These are phyloP conservation scores for Eryngium alpinum DNA, from an alignment of 140 eudicot genomes.

Conservation along the genomic window DNA sequence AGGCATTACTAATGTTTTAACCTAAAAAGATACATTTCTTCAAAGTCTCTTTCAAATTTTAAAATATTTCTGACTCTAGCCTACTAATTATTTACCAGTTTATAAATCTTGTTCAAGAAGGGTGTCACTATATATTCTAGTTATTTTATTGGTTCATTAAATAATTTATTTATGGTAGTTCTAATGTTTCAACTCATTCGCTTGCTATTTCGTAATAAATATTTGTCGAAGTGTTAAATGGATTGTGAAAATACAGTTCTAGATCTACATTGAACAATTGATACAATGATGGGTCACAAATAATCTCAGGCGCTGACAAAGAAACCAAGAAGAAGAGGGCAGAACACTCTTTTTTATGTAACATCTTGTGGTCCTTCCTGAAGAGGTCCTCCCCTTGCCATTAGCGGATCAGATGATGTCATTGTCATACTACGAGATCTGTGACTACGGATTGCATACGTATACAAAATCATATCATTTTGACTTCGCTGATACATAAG, in stretches of 20 bases:
- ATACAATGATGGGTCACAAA: slow-evolving; percentile 87
- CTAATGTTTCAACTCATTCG: too few relatives aligned
- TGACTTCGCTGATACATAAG: slow-evolving; percentile 85
- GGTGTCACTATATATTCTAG: too few relatives aligned
- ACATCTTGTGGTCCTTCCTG: slow-evolving; percentile 92
- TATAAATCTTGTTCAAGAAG: neutral
- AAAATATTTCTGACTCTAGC: neutral
- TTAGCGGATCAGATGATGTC: slow-evolving; percentile 96
- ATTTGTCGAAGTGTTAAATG: too few relatives aligned
- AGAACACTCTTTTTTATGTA: slow-evolving; percentile 74
- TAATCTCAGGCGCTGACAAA: slow-evolving; percentile 93
- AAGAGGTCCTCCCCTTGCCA: slow-evolving; percentile 91
- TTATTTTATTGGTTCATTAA: too few relatives aligned
- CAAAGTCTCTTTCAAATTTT: too few relatives aligned
- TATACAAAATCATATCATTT: slow-evolving; percentile 86
- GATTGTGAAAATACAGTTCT: slow-evolving; percentile 83
- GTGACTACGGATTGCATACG: slow-evolving; percentile 87
- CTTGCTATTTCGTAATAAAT: too few relatives aligned
- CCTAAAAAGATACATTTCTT: too few relatives aligned
- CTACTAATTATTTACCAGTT: slow-evolving; percentile 1
- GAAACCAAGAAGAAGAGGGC: slow-evolving; percentile 86
- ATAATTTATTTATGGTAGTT: too few relatives aligned
- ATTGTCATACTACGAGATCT: slow-evolving; percentile 97
- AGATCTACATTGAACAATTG: slow-evolving; percentile 82
- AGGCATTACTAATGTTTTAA: too few relatives aligned